Conservation (phyloP, 805 yeast species). For the Diddensiella caesifluorescens region DNA sequence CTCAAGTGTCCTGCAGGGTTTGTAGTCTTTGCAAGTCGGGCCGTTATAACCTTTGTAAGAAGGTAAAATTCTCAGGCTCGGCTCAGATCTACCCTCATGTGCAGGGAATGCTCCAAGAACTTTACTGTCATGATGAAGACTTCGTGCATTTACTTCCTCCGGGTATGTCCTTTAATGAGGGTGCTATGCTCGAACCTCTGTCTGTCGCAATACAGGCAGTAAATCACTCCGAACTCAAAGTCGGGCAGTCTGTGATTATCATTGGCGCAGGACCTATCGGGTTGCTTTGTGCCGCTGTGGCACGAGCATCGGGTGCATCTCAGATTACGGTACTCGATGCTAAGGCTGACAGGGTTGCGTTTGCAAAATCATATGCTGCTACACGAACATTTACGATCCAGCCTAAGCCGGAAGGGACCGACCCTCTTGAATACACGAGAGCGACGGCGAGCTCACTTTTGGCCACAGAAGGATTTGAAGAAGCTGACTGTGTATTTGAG, state of each 20-base stretch:
- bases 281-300: conserved; percentile 61
- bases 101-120: conserved; percentile 90
- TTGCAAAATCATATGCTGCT: conserved; percentile 7
- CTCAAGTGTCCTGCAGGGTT: conserved; percentile 71
- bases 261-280: conserved; percentile 90
- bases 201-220: conserved; percentile 79
- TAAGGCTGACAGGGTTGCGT: conserved; percentile 38
- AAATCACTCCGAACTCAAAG: conserved; percentile 49
- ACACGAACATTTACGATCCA: conserved; percentile 1
- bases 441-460: conserved; percentile 36
- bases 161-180: conserved; percentile 64
- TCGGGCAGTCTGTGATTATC: conserved; percentile 63
- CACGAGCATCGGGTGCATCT: conserved; percentile 66
- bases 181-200: conserved; percentile 77
- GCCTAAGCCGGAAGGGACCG: background rate
- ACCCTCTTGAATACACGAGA: conserved; percentile 20
- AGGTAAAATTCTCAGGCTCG: conserved; percentile 57
- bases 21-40: conserved; percentile 77
- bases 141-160: conserved; percentile 57
- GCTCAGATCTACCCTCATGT: conserved; percentile 75
- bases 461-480: conserved; percentile 24
- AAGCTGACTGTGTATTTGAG: conserved; percentile 58
- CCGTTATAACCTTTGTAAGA: conserved; percentile 75
- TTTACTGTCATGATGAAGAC: conserved; percentile 65
- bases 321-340: conserved; percentile 63